phyloP scores from a whole-genome alignment of 2,329 filamentous ascomycete species.

The Calonectria montana region DNA sequence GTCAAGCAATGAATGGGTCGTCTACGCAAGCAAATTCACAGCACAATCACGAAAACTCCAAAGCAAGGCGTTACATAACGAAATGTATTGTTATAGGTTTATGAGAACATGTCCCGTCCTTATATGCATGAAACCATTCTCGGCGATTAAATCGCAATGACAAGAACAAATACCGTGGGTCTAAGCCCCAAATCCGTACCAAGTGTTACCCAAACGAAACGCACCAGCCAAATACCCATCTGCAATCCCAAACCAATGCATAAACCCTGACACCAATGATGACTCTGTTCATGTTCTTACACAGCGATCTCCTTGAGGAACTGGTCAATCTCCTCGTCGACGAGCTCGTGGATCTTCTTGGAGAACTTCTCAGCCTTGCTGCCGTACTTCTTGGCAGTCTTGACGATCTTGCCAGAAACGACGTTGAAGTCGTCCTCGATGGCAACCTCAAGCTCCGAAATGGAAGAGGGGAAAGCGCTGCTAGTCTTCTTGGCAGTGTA shows the following conservation, averaged over 20 bases:
- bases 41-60: constrained; percentile 1
- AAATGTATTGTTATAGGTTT: constrained; percentile 23
- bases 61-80: constrained; percentile 5
- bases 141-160: constrained; percentile 18
- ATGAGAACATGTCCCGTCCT: neutral
- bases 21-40: too few species aligned
- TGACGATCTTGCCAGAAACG: constrained; percentile 65
- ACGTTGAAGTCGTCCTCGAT: constrained; percentile 72
- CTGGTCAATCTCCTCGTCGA: constrained; percentile 71
- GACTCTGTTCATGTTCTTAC: constrained; percentile 45
- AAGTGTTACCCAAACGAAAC: constrained; percentile 44
- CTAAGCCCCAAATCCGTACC: constrained; percentile 33
- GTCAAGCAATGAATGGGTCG: too few species aligned
- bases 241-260: constrained; percentile 40
- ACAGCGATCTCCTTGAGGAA: constrained; percentile 65
- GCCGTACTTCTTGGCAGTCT: constrained; percentile 63
- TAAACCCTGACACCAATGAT: constrained; percentile 39
- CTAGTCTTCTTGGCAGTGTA: constrained; percentile 68
- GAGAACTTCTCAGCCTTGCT: constrained; percentile 71
- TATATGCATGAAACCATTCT: constrained; percentile 22
- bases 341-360: constrained; percentile 71
- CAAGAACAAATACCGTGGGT: constrained; percentile 32
- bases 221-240: constrained; percentile 35
- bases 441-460: constrained; percentile 71
- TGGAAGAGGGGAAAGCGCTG: constrained; percentile 49